Base-by-base conservation (phyloP, 768 basidiomycete genomes). In the Psilocybe tampanensis region DNA sequence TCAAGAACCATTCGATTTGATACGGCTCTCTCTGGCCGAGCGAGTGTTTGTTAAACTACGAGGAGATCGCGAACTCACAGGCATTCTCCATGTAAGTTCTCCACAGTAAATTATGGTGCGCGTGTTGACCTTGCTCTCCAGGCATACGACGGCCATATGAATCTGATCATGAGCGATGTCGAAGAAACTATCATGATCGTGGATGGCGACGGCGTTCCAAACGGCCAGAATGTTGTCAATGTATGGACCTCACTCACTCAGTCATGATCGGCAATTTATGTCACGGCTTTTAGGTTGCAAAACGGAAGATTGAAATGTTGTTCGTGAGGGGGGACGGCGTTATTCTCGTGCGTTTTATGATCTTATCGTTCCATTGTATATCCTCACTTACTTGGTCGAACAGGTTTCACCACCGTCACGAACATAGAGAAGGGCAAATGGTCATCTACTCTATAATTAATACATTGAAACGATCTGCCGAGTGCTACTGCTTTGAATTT, bases 91-190 rank as follows among this genome's bases (percentile, higher is more conserved):
- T 76, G 97, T 96, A 67, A 54, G 53, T 33, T 41, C 44, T 41
- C 36, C n/a, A n/a, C n/a, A n/a, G n/a, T n/a, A n/a, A 43, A 19
- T 22, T 60, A 56, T 53, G 5, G n/a, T 44, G 42, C 58, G 54
- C 53, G 44, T 60, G 39, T 39, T 60, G 44, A 61, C 58, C 24
- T 19, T 45, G 49, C 50, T 49, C 59, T 63, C 12, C 66, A 99
- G 97, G 97, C 97, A 19, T 98, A 98, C 68, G 97, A 99, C 76
- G 97, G 95, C n/a, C 97, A 98, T 73, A 98, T 98, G 97, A 98
- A 99, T 72, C 81, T 99, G 65, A 97, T 99, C 60, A 80, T 99
- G 65, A 95, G 93, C 66, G 93, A 98, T 68, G 97, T 98, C 15
- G 96, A 98, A 70, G 97, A 99, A 76, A 95, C 90, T 2, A 94